Evolutionary conservation across 108 stramenopile species (phyloP).

Genomic region (Nitzschia sp.): DNA sequence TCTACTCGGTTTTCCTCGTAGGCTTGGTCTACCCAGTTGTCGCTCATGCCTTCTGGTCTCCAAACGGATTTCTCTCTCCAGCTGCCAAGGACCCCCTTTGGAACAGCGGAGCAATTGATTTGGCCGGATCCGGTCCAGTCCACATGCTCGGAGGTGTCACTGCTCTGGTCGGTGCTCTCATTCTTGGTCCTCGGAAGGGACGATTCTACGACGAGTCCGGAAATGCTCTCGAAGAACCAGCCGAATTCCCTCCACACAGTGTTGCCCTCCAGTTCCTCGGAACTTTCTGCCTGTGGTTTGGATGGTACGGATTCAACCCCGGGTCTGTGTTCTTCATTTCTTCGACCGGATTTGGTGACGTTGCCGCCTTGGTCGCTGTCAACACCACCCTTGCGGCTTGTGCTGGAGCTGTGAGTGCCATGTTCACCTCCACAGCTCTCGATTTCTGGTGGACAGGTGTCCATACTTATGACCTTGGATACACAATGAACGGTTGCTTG

Average conservation of each 20-base stretch:
- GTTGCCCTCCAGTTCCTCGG: slow-evolving; percentile 47
- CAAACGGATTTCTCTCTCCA: slow-evolving; percentile 66
- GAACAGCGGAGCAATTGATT: slow-evolving; percentile 79
- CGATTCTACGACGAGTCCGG: slow-evolving; percentile 81
- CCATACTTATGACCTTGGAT: slow-evolving; percentile 40
- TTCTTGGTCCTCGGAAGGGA: slow-evolving; percentile 84
- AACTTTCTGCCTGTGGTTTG: slow-evolving; percentile 82
- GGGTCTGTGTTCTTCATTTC: slow-evolving; percentile 70
- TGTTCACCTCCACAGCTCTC: slow-evolving; percentile 58
- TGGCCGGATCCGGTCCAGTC: slow-evolving; percentile 89
- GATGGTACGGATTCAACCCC: slow-evolving; percentile 94
- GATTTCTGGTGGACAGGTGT: slow-evolving; percentile 37
- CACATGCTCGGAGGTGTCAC: slow-evolving; percentile 89
- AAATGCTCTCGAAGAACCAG: slow-evolving; percentile 54
- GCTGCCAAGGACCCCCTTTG: slow-evolving; percentile 49
- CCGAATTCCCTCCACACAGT: slow-evolving; percentile 64
- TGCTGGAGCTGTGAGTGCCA: slow-evolving; percentile 56
- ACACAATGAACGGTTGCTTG: slow-evolving; percentile 72
- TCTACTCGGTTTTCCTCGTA: slow-evolving; percentile 69
- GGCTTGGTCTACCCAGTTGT: slow-evolving; percentile 87
- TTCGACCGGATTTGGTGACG: slow-evolving; percentile 26
- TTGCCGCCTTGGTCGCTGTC: slow-evolving; percentile 74
- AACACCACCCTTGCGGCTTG: slow-evolving; percentile 77
- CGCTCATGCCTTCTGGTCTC: slow-evolving; percentile 76
- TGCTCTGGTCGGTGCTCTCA: slow-evolving; percentile 68